Evolutionary conservation across 2,329 filamentous ascomycete species (phyloP).

Genomic region (Sporothrix globosa): DNA sequence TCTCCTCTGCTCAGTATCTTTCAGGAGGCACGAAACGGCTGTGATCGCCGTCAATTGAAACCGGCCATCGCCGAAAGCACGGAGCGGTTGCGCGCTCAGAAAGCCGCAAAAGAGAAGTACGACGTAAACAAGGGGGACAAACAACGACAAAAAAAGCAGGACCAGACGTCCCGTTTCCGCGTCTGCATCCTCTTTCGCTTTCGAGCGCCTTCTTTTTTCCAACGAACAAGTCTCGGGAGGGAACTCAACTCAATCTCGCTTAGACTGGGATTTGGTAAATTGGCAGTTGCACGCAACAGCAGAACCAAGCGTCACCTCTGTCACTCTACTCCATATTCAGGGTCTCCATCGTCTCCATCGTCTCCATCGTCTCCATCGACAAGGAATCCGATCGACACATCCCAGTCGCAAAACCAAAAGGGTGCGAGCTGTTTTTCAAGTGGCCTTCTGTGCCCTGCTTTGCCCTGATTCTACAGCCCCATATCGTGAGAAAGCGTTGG

Average conservation of each 20-base stretch:
- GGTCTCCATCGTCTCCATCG: constrained; percentile 4
- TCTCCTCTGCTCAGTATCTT: neutral
- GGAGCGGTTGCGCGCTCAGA: neutral
- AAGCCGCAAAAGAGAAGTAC: neutral
- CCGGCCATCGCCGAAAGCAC: constrained; percentile 16
- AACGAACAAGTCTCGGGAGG: constrained; percentile 6
- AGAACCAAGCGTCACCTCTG: neutral
- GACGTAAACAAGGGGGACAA: constrained; percentile 5
- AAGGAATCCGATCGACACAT: constrained; percentile 33
- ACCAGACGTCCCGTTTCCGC: neutral
- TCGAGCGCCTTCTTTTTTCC: neutral
- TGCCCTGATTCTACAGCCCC: constrained; percentile 9
- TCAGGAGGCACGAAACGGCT: neutral
- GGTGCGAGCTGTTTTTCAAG: neutral
- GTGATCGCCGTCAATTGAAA: constrained; percentile 24
- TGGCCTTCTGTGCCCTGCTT: constrained; percentile 1
- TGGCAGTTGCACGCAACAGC: constrained; percentile 17
- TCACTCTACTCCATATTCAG: neutral
- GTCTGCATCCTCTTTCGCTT: neutral
- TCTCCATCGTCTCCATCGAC: neutral
- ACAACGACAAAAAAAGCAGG: neutral
- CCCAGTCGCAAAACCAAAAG: constrained; percentile 30
- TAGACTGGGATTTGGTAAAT: constrained; percentile 31
- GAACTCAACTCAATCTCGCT: constrained; percentile 26
- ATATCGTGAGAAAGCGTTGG: constrained; percentile 12